Percentiles rank a stretch among this genome's conserved stretches.
phyloP scores from a whole-genome alignment of 2,329 filamentous ascomycete species.

The Alternaria dauci region DNA sequence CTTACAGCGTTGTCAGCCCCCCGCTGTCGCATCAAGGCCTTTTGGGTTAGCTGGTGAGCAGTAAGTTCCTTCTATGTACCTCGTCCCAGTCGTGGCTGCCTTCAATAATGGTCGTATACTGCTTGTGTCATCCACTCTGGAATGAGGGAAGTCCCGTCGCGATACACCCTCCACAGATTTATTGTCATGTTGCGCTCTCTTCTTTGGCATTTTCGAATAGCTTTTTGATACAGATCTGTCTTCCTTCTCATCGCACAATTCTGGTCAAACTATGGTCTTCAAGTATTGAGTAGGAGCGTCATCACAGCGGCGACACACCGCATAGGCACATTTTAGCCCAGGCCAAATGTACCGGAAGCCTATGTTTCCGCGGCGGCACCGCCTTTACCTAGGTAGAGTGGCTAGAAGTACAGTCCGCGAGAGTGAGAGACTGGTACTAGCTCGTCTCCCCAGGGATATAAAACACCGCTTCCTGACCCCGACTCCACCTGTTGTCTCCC shows the following conservation, averaged over 20 bases:
- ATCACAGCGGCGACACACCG: background rate
- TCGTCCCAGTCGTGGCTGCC: background rate
- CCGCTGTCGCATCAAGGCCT: no score
- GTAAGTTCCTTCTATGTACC: background rate
- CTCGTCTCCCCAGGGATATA: background rate
- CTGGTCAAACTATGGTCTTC: background rate
- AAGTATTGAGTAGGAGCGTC: background rate
- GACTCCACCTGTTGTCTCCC: background rate
- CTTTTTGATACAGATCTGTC: background rate
- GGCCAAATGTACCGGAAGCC: background rate
- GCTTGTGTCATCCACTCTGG: background rate
- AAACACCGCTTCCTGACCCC: background rate
- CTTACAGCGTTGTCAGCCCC: background rate
- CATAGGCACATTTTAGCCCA: background rate
- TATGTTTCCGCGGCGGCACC: background rate
- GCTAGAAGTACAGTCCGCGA: background rate
- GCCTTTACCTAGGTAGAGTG: background rate
- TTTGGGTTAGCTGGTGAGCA: background rate
- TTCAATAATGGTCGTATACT: background rate
- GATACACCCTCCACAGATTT: background rate
- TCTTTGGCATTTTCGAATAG: background rate
- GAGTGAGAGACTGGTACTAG: slow-evolving; percentile 4
- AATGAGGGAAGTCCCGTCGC: background rate
- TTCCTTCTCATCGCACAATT: background rate
- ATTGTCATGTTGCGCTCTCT: background rate